phyloP scores from a whole-genome alignment of 805 yeast species.

The Dipodascus albidus region DNA sequence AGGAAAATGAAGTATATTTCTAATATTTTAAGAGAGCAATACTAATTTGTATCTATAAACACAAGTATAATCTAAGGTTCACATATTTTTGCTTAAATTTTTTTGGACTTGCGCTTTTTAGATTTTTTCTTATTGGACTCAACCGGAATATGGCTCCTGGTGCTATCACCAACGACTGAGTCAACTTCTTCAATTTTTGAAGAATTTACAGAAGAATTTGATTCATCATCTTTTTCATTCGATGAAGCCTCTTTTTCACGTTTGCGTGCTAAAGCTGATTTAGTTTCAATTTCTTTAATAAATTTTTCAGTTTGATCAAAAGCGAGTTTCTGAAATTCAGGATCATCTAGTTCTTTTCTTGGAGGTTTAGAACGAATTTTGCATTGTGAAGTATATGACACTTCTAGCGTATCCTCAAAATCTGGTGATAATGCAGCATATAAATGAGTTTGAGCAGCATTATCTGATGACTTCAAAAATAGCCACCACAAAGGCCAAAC shows the following conservation, averaged over 20 bases:
- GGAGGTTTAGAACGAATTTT: slow-evolving; percentile 34
- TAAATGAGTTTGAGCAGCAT: slow-evolving; percentile 72
- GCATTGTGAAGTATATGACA: slow-evolving; percentile 67
- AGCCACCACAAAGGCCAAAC: slow-evolving; percentile 78
- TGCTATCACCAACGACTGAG: too few relatives aligned
- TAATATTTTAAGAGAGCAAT: too few relatives aligned
- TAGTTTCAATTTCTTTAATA: slow-evolving; percentile 54
- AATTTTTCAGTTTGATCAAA: slow-evolving; percentile 43
- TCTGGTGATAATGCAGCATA: slow-evolving; percentile 66
- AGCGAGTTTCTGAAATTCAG: slow-evolving; percentile 45
- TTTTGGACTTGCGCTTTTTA: slow-evolving; percentile 3
- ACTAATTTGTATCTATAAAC: too few relatives aligned
- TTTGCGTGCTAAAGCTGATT: slow-evolving; percentile 59
- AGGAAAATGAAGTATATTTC: too few relatives aligned
- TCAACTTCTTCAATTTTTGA: background rate
- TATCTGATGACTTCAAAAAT: slow-evolving; percentile 57
- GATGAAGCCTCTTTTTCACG: slow-evolving; percentile 17
- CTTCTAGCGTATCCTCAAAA: slow-evolving; percentile 49
- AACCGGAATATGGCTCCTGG: too few relatives aligned
- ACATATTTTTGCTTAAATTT: too few relatives aligned
- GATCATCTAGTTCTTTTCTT: slow-evolving; percentile 54
- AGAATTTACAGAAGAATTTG: background rate
- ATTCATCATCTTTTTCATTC: background rate
- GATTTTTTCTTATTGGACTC: background rate
- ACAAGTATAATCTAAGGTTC: too few relatives aligned